Evolutionary conservation across 208 protist genomes (phyloP).

Genomic region (Trypanosomatidae sp.): DNA sequence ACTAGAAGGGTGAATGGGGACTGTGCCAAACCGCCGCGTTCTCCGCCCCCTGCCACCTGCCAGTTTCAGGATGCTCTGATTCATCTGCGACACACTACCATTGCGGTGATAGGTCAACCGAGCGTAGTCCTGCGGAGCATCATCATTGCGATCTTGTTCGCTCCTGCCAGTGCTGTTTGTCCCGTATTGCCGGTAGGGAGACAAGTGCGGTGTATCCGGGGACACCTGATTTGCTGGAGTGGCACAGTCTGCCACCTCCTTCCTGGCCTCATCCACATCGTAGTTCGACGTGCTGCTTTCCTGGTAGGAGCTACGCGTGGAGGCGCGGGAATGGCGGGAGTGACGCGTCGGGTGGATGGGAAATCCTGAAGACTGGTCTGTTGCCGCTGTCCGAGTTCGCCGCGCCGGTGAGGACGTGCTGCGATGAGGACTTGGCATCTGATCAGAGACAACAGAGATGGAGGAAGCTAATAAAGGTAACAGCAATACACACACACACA

Average conservation of each 20-base stretch:
- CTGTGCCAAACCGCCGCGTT: neutral
- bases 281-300: conserved; percentile 9
- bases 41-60: neutral
- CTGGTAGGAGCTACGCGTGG: conserved; percentile 6
- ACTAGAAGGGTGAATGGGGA: neutral
- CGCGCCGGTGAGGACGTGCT: neutral
- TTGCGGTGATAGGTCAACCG: conserved; percentile 10
- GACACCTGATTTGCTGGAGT: neutral
- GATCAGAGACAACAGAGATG: neutral
- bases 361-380: neutral
- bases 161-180: neutral
- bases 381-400: neutral
- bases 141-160: too few species aligned
- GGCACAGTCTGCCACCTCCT: conserved; percentile 13
- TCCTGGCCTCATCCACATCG: conserved; percentile 12
- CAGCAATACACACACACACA: neutral
- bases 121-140: neutral
- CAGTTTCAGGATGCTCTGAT: neutral
- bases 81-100: neutral
- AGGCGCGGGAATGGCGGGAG: conserved; percentile 13
- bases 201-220: neutral
- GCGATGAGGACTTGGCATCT: conserved; percentile 1
- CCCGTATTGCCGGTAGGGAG: neutral
- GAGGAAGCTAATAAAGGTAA: neutral
- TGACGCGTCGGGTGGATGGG: neutral